Percentiles rank a stretch among this genome's conserved stretches.
These are phyloP conservation scores for Camelina neglecta DNA, from an alignment of 345 rosid genomes.

Conservation along the genomic window DNA sequence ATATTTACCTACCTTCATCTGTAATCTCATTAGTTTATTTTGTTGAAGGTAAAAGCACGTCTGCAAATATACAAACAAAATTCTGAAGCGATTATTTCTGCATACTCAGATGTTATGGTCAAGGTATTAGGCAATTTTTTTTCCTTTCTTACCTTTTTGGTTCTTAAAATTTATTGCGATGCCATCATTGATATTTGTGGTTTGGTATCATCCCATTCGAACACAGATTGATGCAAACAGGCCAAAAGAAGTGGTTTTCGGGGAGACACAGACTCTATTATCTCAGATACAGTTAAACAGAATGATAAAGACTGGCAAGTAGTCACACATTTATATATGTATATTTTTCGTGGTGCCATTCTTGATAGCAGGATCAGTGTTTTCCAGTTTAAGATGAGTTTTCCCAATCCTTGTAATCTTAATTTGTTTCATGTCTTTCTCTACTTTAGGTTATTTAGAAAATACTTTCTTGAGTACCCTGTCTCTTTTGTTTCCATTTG, in stretches of 20 bases:
- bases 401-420: not conserved
- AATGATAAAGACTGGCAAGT: slow-evolving; percentile 47
- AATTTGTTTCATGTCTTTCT: not conserved
- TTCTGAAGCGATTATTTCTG: slow-evolving; percentile 64
- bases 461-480: not conserved
- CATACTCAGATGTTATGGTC: slow-evolving; percentile 62
- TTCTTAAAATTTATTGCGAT: not conserved
- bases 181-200: slow-evolving; percentile 5
- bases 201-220: slow-evolving; percentile 19
- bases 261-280: slow-evolving; percentile 64
- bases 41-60: slow-evolving; percentile 69
- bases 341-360: slow-evolving; percentile 19
- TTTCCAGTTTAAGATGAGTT: slow-evolving; percentile 12
- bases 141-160: not conserved
- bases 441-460: not conserved
- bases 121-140: slow-evolving; percentile 52
- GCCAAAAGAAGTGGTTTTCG: slow-evolving; percentile 67
- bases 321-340: slow-evolving; percentile 39
- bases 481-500: slow-evolving; percentile 1
- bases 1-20: not conserved
- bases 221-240: slow-evolving; percentile 81
- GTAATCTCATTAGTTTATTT: slow-evolving; percentile 13
- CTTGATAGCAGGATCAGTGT: slow-evolving; percentile 2
- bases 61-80: slow-evolving; percentile 82
- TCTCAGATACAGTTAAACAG: slow-evolving; percentile 56